Conservation (phyloP, 1,284 basidiomycete genomes). For the Microbotryum silenes-acaulis region DNA sequence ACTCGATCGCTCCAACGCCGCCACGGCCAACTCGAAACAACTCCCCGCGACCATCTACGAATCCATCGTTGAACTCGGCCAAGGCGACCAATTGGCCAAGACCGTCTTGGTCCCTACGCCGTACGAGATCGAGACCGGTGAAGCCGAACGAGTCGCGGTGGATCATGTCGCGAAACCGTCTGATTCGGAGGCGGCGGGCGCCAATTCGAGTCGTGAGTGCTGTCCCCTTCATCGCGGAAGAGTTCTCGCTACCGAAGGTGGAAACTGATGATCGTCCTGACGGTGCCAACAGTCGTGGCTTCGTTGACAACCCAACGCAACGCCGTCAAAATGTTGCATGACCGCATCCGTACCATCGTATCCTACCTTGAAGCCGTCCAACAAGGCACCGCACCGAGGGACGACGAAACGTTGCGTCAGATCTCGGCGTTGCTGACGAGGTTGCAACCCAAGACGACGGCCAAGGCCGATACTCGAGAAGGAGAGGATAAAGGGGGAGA, state of each 20-base stretch:
- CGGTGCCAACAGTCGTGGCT: constrained; percentile 59
- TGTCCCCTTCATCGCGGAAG: not conserved
- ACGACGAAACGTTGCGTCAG: constrained; percentile 73
- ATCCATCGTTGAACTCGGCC: constrained; percentile 67
- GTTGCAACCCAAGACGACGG: constrained; percentile 48
- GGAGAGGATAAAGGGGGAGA: constrained; percentile 42
- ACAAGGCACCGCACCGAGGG: constrained; percentile 57
- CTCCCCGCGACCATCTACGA: constrained; percentile 86
- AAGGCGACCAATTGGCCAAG: constrained; percentile 41
- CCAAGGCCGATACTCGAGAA: not conserved
- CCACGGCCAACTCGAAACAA: constrained; percentile 45
- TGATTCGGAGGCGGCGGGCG: not conserved
- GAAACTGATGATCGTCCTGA: not conserved
- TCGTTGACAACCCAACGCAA: constrained; percentile 84
- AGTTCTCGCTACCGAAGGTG: not conserved
- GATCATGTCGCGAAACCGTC: constrained; percentile 69
- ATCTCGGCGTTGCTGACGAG: constrained; percentile 77
- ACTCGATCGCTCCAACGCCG: constrained; percentile 46
- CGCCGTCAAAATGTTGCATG: constrained; percentile 90
- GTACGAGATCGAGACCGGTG: constrained; percentile 89
- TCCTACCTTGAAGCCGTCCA: constrained; percentile 71
- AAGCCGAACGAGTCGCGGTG: constrained; percentile 95
- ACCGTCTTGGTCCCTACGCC: constrained; percentile 19
- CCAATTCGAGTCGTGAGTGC: constrained; percentile 11
- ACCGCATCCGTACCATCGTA: constrained; percentile 73